phyloP scores from a whole-genome alignment of 2,329 filamentous ascomycete genomes.

The Ophiostoma tasmaniense region DNA sequence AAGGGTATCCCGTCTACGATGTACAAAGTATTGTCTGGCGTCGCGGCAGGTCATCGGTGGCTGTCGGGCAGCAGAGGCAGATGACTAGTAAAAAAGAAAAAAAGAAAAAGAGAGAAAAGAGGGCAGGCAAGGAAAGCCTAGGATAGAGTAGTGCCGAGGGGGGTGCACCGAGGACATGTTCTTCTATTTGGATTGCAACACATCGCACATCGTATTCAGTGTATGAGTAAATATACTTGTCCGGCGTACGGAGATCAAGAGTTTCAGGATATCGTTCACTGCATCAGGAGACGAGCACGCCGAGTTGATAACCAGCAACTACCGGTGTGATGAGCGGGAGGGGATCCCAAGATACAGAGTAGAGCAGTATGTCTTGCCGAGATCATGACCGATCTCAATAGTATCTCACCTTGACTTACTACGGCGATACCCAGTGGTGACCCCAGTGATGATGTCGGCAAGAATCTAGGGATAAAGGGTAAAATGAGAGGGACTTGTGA shows the following conservation, averaged over 20 bases:
- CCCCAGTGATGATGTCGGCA: neutral
- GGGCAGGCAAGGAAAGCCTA: neutral
- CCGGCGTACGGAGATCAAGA: neutral
- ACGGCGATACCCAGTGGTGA: neutral
- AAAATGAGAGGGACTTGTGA: neutral
- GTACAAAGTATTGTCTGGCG: neutral
- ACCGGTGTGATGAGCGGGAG: neutral
- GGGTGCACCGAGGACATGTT: neutral
- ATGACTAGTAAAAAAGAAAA: neutral
- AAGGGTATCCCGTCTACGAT: neutral
- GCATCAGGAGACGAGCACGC: neutral
- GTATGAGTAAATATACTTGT: neutral
- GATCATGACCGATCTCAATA: neutral
- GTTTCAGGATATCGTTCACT: neutral
- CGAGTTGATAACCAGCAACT: neutral
- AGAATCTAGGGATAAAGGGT: neutral
- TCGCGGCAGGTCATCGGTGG: neutral
- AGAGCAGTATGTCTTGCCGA: neutral
- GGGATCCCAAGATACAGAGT: neutral
- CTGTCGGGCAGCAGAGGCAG: neutral
- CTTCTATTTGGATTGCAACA: neutral
- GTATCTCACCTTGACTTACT: neutral
- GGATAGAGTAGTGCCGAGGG: neutral
- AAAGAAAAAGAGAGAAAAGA: too few species aligned
- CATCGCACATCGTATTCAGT: neutral